Base-by-base conservation (phyloP, 2,329 filamentous ascomycete species). In the Fusarium sp. region DNA sequence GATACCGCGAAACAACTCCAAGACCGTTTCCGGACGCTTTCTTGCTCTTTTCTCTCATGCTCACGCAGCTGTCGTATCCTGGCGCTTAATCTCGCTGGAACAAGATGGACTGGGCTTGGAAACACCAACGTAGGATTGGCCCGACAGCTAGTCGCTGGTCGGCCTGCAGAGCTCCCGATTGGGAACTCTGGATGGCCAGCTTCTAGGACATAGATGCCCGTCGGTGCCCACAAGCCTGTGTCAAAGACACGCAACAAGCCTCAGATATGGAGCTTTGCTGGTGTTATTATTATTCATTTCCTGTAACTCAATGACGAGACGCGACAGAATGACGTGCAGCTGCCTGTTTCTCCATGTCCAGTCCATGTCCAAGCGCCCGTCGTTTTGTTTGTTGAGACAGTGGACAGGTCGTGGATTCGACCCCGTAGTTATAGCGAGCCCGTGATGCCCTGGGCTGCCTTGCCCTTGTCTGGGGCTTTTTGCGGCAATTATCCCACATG, bases 161-260 rank as follows among this genome's bases (percentile, higher is more conserved):
- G 64, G 69, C 67, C 72, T 78, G 77, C 77, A 78, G 37, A 67
- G 67, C 68, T 73, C 77, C 75, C 75, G 60, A 78, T 78, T 69
- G 43, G 77, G 77, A 76, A 78, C 65, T 67, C 64, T 54, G 62
- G 50, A 64, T 64, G 62, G 62, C 50, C 62, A 64, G 71, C 50
- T 72, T 33, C 64, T 14, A 66, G 64, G 64, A 59, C 50, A 43
- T 71, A 57, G 60, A 61, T 59, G 39, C 63, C 63, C 52, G 50
- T 20, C 60, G 27, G 65, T 52, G 59, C 43, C 69, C 64, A 65
- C 72, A 73, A 50, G 63, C 60, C 61, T 68, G 68, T 71, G 65
- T 65, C 56, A 68, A 72, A 64, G 63, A 69, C 63, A 67, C 29
- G 60, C 65, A 71, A 64, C 62, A 67, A 48, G 48, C 60, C 35